phyloP scores from a whole-genome alignment of 805 yeast species.

The Phaffomyces opuntiae region DNA sequence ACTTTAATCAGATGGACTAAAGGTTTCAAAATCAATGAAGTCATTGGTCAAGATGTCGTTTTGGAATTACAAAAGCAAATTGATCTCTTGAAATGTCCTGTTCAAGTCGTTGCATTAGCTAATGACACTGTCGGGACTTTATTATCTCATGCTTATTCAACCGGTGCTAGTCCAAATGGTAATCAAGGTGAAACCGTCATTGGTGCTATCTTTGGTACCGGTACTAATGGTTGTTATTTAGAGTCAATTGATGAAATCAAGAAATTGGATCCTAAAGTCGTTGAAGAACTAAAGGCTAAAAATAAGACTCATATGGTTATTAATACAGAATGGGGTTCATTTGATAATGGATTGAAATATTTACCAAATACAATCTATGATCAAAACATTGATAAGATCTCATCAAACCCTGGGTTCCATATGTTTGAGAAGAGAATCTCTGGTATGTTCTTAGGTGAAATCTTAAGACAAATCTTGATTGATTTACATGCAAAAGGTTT shows the following conservation, averaged over 20 bases:
- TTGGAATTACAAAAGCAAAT: conserved; percentile 62
- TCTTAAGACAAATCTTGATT: conserved; percentile 64
- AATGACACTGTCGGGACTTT: conserved; percentile 96
- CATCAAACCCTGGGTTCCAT: conserved; percentile 83
- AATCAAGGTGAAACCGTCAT: conserved; percentile 70
- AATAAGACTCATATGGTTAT: conserved; percentile 72
- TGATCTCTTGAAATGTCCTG: conserved; percentile 52
- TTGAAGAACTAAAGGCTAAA: conserved; percentile 28
- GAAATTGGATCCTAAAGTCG: conserved; percentile 52
- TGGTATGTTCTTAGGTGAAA: conserved; percentile 91
- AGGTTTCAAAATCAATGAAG: conserved; percentile 83
- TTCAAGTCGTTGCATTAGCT: conserved; percentile 78
- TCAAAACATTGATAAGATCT: conserved; percentile 55
- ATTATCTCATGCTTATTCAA: conserved; percentile 77
- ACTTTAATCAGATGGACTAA: conserved; percentile 91
- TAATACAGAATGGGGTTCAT: conserved; percentile 98
- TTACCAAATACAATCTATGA: conserved; percentile 81
- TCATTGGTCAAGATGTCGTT: conserved; percentile 81
- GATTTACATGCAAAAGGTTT: conserved; percentile 57
- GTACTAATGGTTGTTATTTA: conserved; percentile 93
- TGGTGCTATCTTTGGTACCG: conserved; percentile 95
- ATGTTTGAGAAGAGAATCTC: conserved; percentile 88
- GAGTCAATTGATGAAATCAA: conserved; percentile 69
- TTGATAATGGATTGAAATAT: conserved; percentile 72
- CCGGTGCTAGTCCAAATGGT: conserved; percentile 44